Evolutionary conservation across 768 basidiomycete genomes (phyloP).

Genomic region (Peribolospora kevripleyi): DNA sequence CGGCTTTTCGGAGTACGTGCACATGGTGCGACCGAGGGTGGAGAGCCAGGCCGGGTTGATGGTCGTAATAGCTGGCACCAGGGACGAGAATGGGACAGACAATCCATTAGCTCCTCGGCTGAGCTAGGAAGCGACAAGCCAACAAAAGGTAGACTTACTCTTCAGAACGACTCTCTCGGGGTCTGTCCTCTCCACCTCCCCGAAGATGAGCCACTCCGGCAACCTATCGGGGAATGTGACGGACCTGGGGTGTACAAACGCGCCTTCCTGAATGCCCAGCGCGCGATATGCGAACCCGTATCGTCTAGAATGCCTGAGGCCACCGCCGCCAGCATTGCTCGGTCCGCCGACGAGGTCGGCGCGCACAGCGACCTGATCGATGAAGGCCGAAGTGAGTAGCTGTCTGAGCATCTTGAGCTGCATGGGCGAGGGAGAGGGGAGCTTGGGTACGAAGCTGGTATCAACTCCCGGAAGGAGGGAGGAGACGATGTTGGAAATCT

Average conservation of each 20-base stretch:
- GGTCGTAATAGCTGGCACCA: conserved; percentile 42
- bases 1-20: conserved; percentile 56
- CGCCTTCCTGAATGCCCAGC: conserved; percentile 54
- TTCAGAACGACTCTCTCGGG: conserved; percentile 40
- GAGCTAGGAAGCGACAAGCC: conserved; percentile 1
- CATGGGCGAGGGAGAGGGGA: conserved; percentile 16
- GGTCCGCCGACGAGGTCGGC: conserved; percentile 50
- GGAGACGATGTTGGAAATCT: conserved; percentile 62
- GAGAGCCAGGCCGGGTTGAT: conserved; percentile 76
- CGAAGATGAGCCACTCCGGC: conserved; percentile 65
- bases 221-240: conserved; percentile 41
- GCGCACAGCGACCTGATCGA: conserved; percentile 82
- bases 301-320: conserved; percentile 40
- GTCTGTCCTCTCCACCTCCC: conserved; percentile 54
- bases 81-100: background rate
- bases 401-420: conserved; percentile 79
- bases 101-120: background rate
- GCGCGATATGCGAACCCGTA: conserved; percentile 64
- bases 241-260: conserved; percentile 81
- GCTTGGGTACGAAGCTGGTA: conserved; percentile 35
- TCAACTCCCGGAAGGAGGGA: conserved; percentile 46
- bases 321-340: conserved; percentile 26
- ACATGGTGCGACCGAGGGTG: conserved; percentile 50
- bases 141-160: conserved; percentile 27
- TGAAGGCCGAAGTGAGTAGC: conserved; percentile 64